Evolutionary conservation across 441 rosid species (phyloP).

Genomic region (Biscutella laevigata): DNA sequence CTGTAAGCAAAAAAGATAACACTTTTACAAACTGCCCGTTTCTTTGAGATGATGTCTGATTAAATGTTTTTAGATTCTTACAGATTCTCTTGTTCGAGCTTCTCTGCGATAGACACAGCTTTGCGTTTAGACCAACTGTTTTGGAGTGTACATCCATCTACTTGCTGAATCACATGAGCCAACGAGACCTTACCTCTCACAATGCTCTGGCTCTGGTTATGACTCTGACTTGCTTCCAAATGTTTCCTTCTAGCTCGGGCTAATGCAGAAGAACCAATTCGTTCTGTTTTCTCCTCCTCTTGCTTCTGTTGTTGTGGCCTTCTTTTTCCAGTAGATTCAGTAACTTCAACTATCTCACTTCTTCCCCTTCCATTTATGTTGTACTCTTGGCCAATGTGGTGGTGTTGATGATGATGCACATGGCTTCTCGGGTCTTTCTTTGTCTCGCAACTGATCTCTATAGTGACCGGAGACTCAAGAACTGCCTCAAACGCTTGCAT

Average conservation of each 20-base stretch:
- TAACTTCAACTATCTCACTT: slow-evolving; percentile 80
- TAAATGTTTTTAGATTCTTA: slow-evolving; percentile 32
- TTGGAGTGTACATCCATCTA: slow-evolving; percentile 65
- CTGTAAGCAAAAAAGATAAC: slow-evolving; percentile 30
- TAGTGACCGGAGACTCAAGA: slow-evolving; percentile 68
- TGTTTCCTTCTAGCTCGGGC: slow-evolving; percentile 44
- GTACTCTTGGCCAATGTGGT: slow-evolving; percentile 27
- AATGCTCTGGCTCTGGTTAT: slow-evolving; percentile 55
- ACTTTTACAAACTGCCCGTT: background rate
- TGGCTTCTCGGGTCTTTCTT: slow-evolving; percentile 33
- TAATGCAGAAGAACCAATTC: slow-evolving; percentile 24
- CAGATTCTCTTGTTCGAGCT: slow-evolving; percentile 98
- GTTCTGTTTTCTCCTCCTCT: slow-evolving; percentile 19
- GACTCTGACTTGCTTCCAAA: slow-evolving; percentile 48
- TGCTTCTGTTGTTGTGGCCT: slow-evolving; percentile 32
- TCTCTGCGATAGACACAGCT: slow-evolving; percentile 95
- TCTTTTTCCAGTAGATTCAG: slow-evolving; percentile 39
- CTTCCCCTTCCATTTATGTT: slow-evolving; percentile 32
- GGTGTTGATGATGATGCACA: slow-evolving; percentile 30
- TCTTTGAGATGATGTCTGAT: background rate
- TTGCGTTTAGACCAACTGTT: slow-evolving; percentile 74
- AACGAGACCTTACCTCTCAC: slow-evolving; percentile 86
- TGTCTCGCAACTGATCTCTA: slow-evolving; percentile 73
- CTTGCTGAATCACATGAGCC: slow-evolving; percentile 90
- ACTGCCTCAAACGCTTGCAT: slow-evolving; percentile 83